Conservation (phyloP, 2,329 filamentous ascomycete species). For the Monosporascus sp. region DNA sequence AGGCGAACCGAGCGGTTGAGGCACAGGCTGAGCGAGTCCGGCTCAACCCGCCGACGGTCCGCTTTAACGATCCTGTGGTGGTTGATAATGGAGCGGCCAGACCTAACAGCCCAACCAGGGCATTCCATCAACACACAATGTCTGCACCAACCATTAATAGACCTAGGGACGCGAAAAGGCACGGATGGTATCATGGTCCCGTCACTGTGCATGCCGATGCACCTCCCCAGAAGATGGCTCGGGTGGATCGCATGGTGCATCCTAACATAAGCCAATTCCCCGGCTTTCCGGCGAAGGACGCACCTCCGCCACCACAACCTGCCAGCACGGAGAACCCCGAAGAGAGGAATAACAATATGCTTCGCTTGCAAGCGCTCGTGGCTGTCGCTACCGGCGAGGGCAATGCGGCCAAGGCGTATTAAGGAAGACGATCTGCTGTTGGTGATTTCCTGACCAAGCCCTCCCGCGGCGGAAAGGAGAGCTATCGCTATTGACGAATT, state of each 20-base stretch:
- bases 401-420: slow-evolving; percentile 30
- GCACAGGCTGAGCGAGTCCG: slow-evolving; percentile 50
- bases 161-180: slow-evolving; percentile 58
- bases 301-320: slow-evolving; percentile 23
- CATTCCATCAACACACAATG: slow-evolving; percentile 53
- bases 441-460: no score
- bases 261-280: slow-evolving; percentile 50
- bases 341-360: slow-evolving; percentile 40
- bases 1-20: slow-evolving; percentile 51
- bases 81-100: slow-evolving; percentile 18
- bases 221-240: slow-evolving; percentile 35
- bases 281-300: slow-evolving; percentile 42
- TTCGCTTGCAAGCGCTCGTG: slow-evolving; percentile 57
- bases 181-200: slow-evolving; percentile 66
- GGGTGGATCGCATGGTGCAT: slow-evolving; percentile 53
- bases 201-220: slow-evolving; percentile 32
- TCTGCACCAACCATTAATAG: slow-evolving; percentile 54
- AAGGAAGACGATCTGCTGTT: slow-evolving; percentile 1
- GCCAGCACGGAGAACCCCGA: slow-evolving; percentile 28
- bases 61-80: slow-evolving; percentile 47
- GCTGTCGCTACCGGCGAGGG: slow-evolving; percentile 58
- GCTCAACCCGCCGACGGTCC: slow-evolving; percentile 41
- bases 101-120: slow-evolving; percentile 14
- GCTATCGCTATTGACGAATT: slow-evolving; percentile 12
- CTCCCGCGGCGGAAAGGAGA: neutral